phyloP scores from a whole-genome alignment of 768 basidiomycete species.

The Mycena alexandri region DNA sequence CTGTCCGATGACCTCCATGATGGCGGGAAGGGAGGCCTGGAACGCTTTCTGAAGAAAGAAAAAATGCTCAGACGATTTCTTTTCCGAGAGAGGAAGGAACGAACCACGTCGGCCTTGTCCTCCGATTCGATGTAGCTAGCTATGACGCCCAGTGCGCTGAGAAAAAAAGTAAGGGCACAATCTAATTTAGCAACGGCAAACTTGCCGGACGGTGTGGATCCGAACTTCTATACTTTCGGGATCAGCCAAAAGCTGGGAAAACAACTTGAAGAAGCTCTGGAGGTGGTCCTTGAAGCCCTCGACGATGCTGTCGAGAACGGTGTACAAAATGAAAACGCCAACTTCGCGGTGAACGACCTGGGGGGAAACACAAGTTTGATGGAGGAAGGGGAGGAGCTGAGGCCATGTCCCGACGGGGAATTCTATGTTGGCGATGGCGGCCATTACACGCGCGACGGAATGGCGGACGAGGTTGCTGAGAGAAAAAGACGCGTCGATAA shows the following conservation, averaged over 20 bases:
- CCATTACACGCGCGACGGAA: conserved; percentile 91
- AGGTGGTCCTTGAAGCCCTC: conserved; percentile 89
- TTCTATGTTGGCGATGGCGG: conserved; percentile 92
- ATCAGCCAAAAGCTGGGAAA: conserved; percentile 79
- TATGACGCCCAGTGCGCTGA: conserved; percentile 88
- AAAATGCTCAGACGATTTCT: conserved; percentile 14
- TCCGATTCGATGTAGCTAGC: conserved; percentile 93
- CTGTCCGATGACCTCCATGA: conserved; percentile 91
- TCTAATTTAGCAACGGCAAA: conserved; percentile 1
- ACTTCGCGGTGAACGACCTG: conserved; percentile 88
- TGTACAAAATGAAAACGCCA: conserved; percentile 89
- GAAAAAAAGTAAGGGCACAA: conserved; percentile 23
- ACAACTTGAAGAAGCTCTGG: conserved; percentile 82
- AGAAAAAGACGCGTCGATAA: conserved; percentile 37
- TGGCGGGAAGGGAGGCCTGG: conserved; percentile 87
- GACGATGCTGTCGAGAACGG: conserved; percentile 91
- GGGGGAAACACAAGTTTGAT: conserved; percentile 78
- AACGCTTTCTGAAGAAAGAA: conserved; percentile 74
- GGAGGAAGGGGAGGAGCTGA: conserved; percentile 88
- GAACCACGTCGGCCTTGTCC: conserved; percentile 88
- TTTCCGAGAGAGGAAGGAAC: conserved; percentile 44
- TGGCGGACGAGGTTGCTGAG: conserved; percentile 90
- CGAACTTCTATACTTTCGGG: conserved; percentile 91
- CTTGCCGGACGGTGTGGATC: conserved; percentile 87
- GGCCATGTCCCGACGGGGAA: conserved; percentile 86